Percentiles rank a stretch among this genome's conserved stretches.
phyloP scores from a whole-genome alignment of 2,329 filamentous ascomycete genomes.

The Beauveria bassiana region DNA sequence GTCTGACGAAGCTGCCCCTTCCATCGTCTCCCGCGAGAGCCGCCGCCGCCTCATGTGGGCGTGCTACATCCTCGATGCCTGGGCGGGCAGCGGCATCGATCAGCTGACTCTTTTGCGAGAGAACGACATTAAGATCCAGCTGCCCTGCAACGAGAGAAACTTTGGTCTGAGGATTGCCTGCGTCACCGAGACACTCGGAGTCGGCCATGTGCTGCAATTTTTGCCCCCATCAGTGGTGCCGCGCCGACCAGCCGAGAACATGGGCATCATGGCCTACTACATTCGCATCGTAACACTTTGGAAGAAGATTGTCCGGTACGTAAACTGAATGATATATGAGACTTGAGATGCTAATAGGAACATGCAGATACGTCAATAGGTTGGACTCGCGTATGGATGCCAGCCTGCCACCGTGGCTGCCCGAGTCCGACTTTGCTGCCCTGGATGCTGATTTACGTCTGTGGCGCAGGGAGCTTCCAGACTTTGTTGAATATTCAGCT shows the following conservation, averaged over 20 bases:
- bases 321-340: neutral
- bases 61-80: constrained; percentile 33
- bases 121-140: constrained; percentile 33
- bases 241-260: constrained; percentile 31
- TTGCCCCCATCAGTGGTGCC: constrained; percentile 31
- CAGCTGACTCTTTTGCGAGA: constrained; percentile 31
- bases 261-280: constrained; percentile 37
- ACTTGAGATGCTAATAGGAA: neutral
- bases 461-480: constrained; percentile 35
- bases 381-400: constrained; percentile 31
- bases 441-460: constrained; percentile 32
- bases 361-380: constrained; percentile 31
- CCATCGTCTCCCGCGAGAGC: constrained; percentile 30
- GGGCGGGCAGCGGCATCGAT: constrained; percentile 32
- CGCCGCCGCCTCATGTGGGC: constrained; percentile 35
- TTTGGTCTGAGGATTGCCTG: constrained; percentile 33
- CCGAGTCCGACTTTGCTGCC: constrained; percentile 34
- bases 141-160: constrained; percentile 33
- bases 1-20: constrained; percentile 21
- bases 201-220: constrained; percentile 33
- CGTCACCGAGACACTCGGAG: constrained; percentile 32
- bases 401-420: constrained; percentile 33
- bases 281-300: constrained; percentile 33
- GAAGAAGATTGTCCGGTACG: constrained; percentile 31
- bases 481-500: constrained; percentile 35